Conservation (phyloP, 2,329 filamentous ascomycete genomes). For the Talaromyces verruculosus region DNA sequence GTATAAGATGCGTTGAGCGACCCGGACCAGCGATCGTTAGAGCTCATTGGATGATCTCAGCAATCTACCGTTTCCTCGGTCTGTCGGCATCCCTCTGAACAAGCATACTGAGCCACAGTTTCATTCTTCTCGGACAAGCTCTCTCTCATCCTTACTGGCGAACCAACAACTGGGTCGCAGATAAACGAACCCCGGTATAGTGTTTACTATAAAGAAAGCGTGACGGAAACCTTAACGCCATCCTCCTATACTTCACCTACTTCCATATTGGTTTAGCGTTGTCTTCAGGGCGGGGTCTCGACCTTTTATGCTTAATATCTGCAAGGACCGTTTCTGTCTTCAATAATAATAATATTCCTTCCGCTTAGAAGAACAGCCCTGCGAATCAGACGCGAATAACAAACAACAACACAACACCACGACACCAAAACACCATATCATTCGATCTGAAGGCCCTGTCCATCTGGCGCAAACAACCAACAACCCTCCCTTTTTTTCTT, state of each 20-base stretch:
- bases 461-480: neutral
- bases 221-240: conserved; percentile 13
- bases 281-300: conserved; percentile 22
- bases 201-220: conserved; percentile 1
- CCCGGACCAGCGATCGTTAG: neutral
- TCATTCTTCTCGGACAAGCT: conserved; percentile 2
- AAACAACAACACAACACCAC: conserved; percentile 5
- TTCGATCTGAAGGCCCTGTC: neutral
- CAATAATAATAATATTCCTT: conserved; percentile 20
- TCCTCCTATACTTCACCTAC: conserved; percentile 15
- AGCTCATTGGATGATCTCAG: neutral
- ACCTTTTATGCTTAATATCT: conserved; percentile 23
- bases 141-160: neutral
- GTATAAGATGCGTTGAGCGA: conserved; percentile 11
- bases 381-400: conserved; percentile 17
- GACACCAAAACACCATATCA: conserved; percentile 1
- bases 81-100: conserved; percentile 2
- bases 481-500: neutral
- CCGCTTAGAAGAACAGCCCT: conserved; percentile 12
- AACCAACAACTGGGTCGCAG: conserved; percentile 2
- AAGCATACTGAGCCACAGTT: conserved; percentile 3
- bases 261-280: conserved; percentile 19
- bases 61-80: conserved; percentile 10
- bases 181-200: neutral
- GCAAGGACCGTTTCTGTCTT: conserved; percentile 19